Base-by-base conservation (phyloP, 371 early-diverging fungal genomes). In the Smittium culicis region DNA sequence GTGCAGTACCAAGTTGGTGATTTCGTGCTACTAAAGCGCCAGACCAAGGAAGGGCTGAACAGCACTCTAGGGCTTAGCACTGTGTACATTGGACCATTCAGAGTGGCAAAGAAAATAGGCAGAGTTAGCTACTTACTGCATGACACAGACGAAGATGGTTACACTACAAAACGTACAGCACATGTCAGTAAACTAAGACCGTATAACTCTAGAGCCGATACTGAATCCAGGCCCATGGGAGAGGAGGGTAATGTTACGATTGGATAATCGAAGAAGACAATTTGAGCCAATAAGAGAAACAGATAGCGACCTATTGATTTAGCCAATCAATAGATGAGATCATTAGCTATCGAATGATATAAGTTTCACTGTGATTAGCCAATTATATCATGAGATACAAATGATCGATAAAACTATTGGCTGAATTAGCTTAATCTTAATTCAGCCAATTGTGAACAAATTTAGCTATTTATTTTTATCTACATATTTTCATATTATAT, bases 361-460 rank as follows among this genome's bases (percentile, higher is more conserved):
- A 45, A 45, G 45, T 45, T 45, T 45, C 45, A 45, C 20, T 45
- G 20, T 11, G 45, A 45, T 11, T 20, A 20, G 20, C 45, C 45
- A 45, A 45, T 45, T 45, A 45, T 45, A 45, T 45, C 45, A 45
- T 45, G 45, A 45, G 45, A 45, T 11, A 11, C 20, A 20, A 45
- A 45, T 45, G 45, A 45, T 45, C 45, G 45, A 45, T 45, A 45
- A 45, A 45, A 11, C 45, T 45, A 45, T 45, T 45, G 45, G 45
- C 45, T 45, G 45, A 45, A 45, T 45, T 45, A 45, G 45, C 45
- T 45, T 45, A 45, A 45, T 45, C 45, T 45, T 45, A 45, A 45
- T 45, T 45, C 45, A 45, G 45, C 45, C 45, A 45, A 45, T 45
- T 45, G 45, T 45, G 45, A 45, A 45, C 45, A 45, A 45, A 45